phyloP scores from a whole-genome alignment of 192 early-diverging fungal species.

The Coemansia sp. region DNA sequence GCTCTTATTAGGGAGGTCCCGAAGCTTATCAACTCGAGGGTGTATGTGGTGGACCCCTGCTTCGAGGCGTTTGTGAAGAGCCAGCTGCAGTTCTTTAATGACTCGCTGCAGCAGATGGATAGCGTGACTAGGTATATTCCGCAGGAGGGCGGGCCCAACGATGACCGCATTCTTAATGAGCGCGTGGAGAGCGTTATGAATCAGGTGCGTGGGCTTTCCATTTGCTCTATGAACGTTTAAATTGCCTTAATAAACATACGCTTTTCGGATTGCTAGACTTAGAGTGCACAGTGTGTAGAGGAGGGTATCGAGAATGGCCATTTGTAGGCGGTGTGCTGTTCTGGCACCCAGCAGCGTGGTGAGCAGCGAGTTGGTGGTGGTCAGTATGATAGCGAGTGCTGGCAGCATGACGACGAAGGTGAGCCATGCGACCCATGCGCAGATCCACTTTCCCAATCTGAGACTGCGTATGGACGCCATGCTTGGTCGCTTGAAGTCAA shows the following conservation, averaged over 20 bases:
- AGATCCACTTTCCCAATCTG: not conserved
- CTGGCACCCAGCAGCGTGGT: conserved; percentile 12
- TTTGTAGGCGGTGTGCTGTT: conserved; percentile 18
- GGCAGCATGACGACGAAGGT: conserved; percentile 20
- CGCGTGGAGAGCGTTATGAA: conserved; percentile 77
- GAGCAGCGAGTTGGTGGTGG: not conserved
- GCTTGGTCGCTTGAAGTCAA: conserved; percentile 3
- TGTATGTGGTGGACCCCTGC: conserved; percentile 90
- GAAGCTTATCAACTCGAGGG: conserved; percentile 80
- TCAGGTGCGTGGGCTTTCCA: conserved; percentile 86
- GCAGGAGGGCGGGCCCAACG: conserved; percentile 46
- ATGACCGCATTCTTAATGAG: conserved; percentile 60
- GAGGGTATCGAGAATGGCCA: conserved; percentile 13
- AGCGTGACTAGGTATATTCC: conserved; percentile 62
- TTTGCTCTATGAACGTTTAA: conserved; percentile 71
- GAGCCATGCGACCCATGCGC: conserved; percentile 21
- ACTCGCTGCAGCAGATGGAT: conserved; percentile 74
- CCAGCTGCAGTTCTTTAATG: conserved; percentile 88
- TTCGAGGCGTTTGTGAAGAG: conserved; percentile 95
- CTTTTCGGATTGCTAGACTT: not conserved
- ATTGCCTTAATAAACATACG: not conserved
- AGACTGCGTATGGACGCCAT: not conserved
- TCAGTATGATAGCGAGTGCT: not conserved
- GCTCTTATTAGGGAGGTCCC: conserved; percentile 85
- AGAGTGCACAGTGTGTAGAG: conserved; percentile 17